Base-by-base conservation (phyloP, 192 early-diverging fungal genomes). In the Funneliformis mosseae region DNA sequence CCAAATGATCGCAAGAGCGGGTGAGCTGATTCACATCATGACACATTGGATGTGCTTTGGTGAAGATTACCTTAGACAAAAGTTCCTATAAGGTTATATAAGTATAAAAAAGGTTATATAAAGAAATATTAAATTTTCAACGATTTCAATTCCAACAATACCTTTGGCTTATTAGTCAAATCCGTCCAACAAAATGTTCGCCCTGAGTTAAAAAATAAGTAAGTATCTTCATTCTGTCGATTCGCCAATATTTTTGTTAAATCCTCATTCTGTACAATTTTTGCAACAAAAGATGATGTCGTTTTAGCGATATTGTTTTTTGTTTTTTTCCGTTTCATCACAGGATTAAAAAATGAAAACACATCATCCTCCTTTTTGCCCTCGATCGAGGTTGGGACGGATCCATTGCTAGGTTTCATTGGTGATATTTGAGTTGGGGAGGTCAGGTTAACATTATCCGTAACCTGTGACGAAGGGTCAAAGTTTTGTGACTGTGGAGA, bases 11-110 rank as follows among this genome's bases (percentile, higher is more conserved):
- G 63, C 84, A 87, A 64, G 85, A 91, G 25, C 92, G 83, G 4
- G 93, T 95, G 14, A 91, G 74, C 25, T 87, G 75, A 83, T 97
- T 97, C 25, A 97, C 89, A 84, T 95, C 96, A 83, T 96, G 93
- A 74, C 94, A 97, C 3, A 93, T 92, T 0, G 96, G 93, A 70
- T 90, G 90, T 28, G 90, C 91, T 59, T 94, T 90, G 28, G 90
- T 84, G 71, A 99, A 92, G 48, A 91, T 85, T 7, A 97, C 85
- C 9, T 91, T 88, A 9, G 95, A 94, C 45, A 99, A 85, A 0
- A 94, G 93, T 38, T 97, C 93, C 91, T 94, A 84, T 46, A 69
- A 27, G 5, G 81, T 80, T 12, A 82, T 27, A 61, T 77, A 81
- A 23, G 55, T 61, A 25, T 39, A 39, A 39, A 64, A 11, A 38